Percentiles rank a stretch among this genome's conserved stretches.
phyloP scores from a whole-genome alignment of 2,329 filamentous ascomycete genomes.

The Acrocalymma vagum region DNA sequence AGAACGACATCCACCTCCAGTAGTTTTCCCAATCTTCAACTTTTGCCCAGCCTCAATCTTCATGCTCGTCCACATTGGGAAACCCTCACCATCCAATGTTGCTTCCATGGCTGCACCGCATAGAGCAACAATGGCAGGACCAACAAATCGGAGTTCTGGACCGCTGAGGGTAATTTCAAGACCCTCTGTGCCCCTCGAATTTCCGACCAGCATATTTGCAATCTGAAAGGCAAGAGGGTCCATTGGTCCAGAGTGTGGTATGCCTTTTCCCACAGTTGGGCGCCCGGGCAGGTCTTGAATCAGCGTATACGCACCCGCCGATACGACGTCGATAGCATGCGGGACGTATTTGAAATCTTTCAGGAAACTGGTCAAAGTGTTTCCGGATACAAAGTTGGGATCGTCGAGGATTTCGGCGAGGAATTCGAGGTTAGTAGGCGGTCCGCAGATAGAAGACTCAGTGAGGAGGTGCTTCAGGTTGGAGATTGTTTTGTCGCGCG shows the following conservation, averaged over 20 bases:
- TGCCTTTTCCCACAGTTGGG: slow-evolving; percentile 64
- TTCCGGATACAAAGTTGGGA: slow-evolving; percentile 56
- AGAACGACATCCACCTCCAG: slow-evolving; percentile 61
- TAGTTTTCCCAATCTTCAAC: slow-evolving; percentile 64
- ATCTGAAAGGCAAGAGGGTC: slow-evolving; percentile 66
- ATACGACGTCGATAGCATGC: slow-evolving; percentile 64
- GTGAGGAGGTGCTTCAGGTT: slow-evolving; percentile 55
- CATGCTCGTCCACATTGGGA: slow-evolving; percentile 66
- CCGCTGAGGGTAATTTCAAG: slow-evolving; percentile 69
- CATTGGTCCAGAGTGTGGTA: slow-evolving; percentile 69
- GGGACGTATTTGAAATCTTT: slow-evolving; percentile 59
- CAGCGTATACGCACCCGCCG: slow-evolving; percentile 64
- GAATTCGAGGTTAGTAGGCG: slow-evolving; percentile 67
- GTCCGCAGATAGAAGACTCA: slow-evolving; percentile 59
- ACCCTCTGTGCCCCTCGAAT: slow-evolving; percentile 59
- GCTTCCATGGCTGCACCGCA: slow-evolving; percentile 65
- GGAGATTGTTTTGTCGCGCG: slow-evolving; percentile 53
- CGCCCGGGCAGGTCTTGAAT: slow-evolving; percentile 68
- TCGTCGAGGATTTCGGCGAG: slow-evolving; percentile 60
- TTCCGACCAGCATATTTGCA: slow-evolving; percentile 68
- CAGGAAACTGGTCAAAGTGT: slow-evolving; percentile 67
- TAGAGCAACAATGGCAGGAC: slow-evolving; percentile 63
- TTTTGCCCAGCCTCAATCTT: slow-evolving; percentile 60
- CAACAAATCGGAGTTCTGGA: slow-evolving; percentile 65
- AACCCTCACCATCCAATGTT: slow-evolving; percentile 57